Evolutionary conservation across 176 grass and related monocot species (phyloP).

Genomic region (Lolium rigidum): DNA sequence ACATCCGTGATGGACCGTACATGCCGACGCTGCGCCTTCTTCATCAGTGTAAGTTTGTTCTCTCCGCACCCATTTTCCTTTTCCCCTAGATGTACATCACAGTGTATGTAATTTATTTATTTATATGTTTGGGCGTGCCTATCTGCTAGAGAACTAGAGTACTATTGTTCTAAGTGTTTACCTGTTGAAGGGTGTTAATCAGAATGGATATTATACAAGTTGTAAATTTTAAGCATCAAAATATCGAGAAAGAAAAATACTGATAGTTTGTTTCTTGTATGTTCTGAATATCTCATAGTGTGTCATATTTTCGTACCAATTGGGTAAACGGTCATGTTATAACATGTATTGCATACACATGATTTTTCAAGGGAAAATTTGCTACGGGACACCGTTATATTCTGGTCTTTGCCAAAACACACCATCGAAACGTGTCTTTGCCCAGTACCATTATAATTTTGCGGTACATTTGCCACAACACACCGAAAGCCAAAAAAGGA

Average conservation of each 20-base stretch:
- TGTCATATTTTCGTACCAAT: background rate
- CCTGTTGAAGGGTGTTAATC: slow-evolving; percentile 32
- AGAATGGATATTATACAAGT: slow-evolving; percentile 10
- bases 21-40: slow-evolving; percentile 98
- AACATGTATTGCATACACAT: background rate
- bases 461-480: too few species aligned
- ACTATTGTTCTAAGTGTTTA: background rate
- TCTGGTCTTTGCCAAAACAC: too few species aligned
- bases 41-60: slow-evolving; percentile 83
- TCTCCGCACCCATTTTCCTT: too few species aligned
- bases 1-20: slow-evolving; percentile 93
- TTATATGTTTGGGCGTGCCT: background rate
- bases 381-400: too few species aligned
- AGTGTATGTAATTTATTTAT: slow-evolving; percentile 27
- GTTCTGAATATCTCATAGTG: too few species aligned
- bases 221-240: background rate
- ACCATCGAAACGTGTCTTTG: too few species aligned
- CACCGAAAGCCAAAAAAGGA: too few species aligned
- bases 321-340: background rate
- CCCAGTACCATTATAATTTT: too few species aligned
- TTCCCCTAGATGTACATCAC: too few species aligned
- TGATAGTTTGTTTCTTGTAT: background rate
- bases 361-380: background rate
- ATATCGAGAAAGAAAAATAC: background rate
- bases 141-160: background rate